Evolutionary conservation across 768 basidiomycete genomes (phyloP), one percentile per base, ranked within the genome.

Genomic region (Suillus cothurnatus): DNA sequence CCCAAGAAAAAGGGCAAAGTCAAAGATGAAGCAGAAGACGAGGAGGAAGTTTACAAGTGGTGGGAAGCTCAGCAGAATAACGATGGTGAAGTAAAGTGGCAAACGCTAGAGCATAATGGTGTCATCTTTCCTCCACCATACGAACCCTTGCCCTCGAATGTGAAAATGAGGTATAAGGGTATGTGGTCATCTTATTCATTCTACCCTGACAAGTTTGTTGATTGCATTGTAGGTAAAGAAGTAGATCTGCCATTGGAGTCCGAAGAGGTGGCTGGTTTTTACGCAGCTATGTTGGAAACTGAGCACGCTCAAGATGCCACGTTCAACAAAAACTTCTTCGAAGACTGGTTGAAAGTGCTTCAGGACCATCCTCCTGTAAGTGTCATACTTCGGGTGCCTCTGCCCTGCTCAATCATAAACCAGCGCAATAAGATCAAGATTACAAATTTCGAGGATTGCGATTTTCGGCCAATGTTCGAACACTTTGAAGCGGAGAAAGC

Each of bases 91-190:
- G 81, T 87, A 64, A 97, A 98, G 77, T 99, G 97, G 97, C 86
- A 86, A 67, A 97, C 94, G n/a, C 85, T 99, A 61, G 91, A 94
- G 72, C 97, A 99, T 78, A 88, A 86, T 69, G 97, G 96, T 59
- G 95, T 99, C 45, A 85, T 95, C 68, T 99, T 99, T 79, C 97
- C 97, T 67, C 94, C 94, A 58, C 90, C 95, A 3, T 99, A 99
- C 75, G 89, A 94, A 71, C 85, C 91, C 9, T 80, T 97, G 62
- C 95, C 97, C 2, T 77, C 82, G 9, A 72, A 87, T 72, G 87
- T 97, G 75, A 97, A 93, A 83, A 94, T 99, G 94, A 90, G 89
- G 73, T 99, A 99, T 76, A 86, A 96, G 69, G 96, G 97, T 95
- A 74, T 63, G 85, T 76, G 66, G 67, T 39, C 55, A 49, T 19